Evolutionary conservation across 768 basidiomycete species (phyloP).

Genomic region (Boletus huronensis): DNA sequence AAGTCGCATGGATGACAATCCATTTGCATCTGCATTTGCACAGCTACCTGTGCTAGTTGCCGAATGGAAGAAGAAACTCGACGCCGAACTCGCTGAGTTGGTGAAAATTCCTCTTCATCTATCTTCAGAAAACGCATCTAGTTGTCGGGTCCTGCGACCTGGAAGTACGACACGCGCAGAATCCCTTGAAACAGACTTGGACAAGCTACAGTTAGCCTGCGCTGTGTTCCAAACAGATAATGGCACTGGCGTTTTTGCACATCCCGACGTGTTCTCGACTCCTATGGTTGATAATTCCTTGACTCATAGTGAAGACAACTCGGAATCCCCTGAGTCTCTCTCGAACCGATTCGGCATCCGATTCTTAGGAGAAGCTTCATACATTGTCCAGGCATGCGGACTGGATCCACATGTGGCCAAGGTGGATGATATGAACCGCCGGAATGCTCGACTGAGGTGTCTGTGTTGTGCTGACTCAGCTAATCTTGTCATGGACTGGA

Average conservation of each 20-base stretch:
- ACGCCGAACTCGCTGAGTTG: background rate
- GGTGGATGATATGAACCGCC: constrained; percentile 10
- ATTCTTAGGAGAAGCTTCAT: constrained; percentile 5
- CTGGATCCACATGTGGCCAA: constrained; percentile 6
- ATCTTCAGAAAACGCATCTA: too few relatives aligned
- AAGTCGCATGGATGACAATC: background rate
- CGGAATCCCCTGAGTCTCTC: background rate
- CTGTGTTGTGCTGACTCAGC: background rate
- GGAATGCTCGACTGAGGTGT: constrained; percentile 10
- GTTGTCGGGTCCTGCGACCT: too few relatives aligned
- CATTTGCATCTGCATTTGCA: background rate
- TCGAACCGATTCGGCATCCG: background rate
- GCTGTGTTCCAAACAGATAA: background rate
- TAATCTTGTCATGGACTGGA: constrained; percentile 1
- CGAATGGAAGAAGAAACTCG: background rate
- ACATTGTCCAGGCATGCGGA: constrained; percentile 6
- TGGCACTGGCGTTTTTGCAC: background rate
- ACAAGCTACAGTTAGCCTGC: constrained; percentile 5
- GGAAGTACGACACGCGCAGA: background rate
- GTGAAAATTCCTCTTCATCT: background rate
- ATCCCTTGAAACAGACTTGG: too few relatives aligned
- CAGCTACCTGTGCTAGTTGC: background rate
- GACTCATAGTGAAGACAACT: background rate
- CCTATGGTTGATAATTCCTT: background rate
- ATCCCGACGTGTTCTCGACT: background rate